These are phyloP conservation scores for Yamadazyma scolyti DNA, from an alignment of 805 yeast genomes.

Conservation along the genomic window DNA sequence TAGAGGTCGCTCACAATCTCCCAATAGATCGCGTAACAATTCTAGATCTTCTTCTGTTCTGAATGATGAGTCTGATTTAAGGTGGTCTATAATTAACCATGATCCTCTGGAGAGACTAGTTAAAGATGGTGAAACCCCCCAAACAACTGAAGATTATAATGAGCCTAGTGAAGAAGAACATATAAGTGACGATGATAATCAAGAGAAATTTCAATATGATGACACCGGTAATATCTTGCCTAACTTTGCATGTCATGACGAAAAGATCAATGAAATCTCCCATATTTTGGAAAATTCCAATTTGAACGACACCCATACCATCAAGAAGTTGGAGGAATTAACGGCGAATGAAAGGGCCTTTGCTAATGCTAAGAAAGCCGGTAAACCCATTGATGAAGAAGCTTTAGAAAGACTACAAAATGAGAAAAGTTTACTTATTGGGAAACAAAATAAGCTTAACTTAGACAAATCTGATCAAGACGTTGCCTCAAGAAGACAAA, in stretches of 20 bases:
- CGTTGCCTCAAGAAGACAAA: conserved; percentile 44
- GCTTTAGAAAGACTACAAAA: conserved; percentile 27
- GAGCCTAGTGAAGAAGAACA: conserved; percentile 58
- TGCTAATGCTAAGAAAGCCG: conserved; percentile 50
- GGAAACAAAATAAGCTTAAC: conserved; percentile 38
- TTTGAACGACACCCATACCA: conserved; percentile 42
- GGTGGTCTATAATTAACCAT: conserved; percentile 66
- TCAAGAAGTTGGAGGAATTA: conserved; percentile 51
- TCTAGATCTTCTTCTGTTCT: conserved; percentile 33
- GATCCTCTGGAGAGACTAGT: conserved; percentile 69
- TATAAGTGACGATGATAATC: conserved; percentile 56
- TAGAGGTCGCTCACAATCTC: conserved; percentile 37
- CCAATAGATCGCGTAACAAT: conserved; percentile 20
- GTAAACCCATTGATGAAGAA: conserved; percentile 31
- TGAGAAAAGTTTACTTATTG: conserved; percentile 39
- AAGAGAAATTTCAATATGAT: conserved; percentile 53
- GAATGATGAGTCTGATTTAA: conserved; percentile 40
- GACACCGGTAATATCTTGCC: conserved; percentile 60
- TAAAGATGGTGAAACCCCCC: conserved; percentile 8
- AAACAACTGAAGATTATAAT: conserved; percentile 18
- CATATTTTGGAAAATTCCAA: conserved; percentile 35
- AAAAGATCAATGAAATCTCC: conserved; percentile 36
- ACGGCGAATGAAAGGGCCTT: conserved; percentile 58
- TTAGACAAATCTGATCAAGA: conserved; percentile 44
- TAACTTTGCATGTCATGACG: conserved; percentile 48